Percentiles rank a stretch among this genome's conserved stretches.
Conservation (phyloP, 192 early-diverging fungal species). For the Dimargaris verticillata region DNA sequence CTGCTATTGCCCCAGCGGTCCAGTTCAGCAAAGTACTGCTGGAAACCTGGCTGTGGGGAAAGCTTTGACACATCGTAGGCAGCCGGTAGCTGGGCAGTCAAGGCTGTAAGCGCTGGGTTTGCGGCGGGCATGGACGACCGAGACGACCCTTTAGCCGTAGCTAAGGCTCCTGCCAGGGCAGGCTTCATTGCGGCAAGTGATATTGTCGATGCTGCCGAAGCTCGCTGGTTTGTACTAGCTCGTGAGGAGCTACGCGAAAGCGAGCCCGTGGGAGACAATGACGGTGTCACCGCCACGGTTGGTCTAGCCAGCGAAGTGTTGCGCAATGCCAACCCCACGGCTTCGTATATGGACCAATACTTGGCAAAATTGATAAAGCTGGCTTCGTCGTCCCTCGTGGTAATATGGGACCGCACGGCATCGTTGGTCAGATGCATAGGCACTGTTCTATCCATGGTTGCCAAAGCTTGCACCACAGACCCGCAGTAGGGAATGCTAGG, state of each 20-base stretch:
- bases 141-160: not conserved
- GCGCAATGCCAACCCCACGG: constrained; percentile 5
- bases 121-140: not conserved
- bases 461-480: not conserved
- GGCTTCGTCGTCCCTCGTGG: not conserved
- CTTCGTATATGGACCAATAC: constrained; percentile 23
- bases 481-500: constrained; percentile 8
- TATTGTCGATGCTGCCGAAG: not conserved
- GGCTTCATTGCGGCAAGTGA: not conserved
- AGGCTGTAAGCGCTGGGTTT: not conserved
- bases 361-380: constrained; percentile 21
- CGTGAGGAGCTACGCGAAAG: not conserved
- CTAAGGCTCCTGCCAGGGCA: not conserved
- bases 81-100: not conserved
- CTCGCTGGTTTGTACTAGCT: not conserved
- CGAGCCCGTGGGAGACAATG: not conserved
- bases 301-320: not conserved
- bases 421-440: not conserved
- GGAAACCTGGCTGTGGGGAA: not conserved
- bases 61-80: not conserved
- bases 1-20: not conserved
- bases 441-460: not conserved
- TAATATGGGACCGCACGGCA: not conserved
- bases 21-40: not conserved
- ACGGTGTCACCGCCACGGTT: not conserved